Evolutionary conservation across 768 basidiomycete species (phyloP).

Genomic region (Kwoniella botswanensis): DNA sequence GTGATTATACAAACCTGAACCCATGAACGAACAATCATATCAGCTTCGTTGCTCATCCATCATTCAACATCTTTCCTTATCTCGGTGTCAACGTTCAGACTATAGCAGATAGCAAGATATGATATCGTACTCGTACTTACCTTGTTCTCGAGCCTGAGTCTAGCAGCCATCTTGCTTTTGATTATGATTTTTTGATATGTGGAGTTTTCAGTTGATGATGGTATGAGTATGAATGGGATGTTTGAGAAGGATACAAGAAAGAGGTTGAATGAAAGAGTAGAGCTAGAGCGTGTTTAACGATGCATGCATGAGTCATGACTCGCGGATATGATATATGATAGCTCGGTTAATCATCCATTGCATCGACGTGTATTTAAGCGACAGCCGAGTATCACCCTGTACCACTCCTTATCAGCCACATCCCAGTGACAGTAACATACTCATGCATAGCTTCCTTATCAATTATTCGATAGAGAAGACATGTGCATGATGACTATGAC

Average conservation of each 20-base stretch:
- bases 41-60: neutral
- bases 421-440: no score
- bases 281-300: neutral
- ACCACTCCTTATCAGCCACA: neutral
- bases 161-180: constrained; percentile 18
- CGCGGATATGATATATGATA: no score
- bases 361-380: neutral
- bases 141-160: constrained; percentile 32
- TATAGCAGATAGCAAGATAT: neutral
- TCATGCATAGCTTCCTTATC: no score
- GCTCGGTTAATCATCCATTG: neutral
- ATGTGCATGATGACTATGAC: neutral
- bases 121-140: constrained; percentile 3
- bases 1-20: constrained; percentile 68
- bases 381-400: neutral
- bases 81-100: neutral
- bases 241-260: no score
- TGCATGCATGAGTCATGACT: neutral
- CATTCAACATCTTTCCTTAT: neutral
- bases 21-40: neutral
- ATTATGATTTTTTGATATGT: neutral
- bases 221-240: neutral
- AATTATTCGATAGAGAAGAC: neutral
- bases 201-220: neutral
- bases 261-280: no score